Conservation (phyloP, 2,329 filamentous ascomycete genomes). For the Cytospora schulzeri region DNA sequence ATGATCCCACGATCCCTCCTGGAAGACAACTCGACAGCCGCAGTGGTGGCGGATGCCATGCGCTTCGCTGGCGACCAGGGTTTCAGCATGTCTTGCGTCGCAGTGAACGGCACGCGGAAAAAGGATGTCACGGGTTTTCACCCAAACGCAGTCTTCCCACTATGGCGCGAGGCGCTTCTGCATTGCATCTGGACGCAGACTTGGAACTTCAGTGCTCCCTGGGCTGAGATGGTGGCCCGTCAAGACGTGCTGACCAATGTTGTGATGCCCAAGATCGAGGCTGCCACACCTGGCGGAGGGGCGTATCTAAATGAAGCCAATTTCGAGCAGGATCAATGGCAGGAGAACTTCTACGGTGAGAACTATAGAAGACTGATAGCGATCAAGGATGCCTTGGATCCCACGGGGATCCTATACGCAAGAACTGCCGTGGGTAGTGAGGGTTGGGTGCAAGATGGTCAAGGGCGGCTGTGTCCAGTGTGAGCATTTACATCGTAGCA, state of each 20-base stretch:
- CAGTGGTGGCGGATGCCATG: slow-evolving; percentile 29
- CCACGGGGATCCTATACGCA: slow-evolving; percentile 50
- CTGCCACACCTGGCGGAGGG: slow-evolving; percentile 35
- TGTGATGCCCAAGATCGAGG: not conserved
- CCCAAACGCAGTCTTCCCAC: not conserved
- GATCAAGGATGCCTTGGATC: slow-evolving; percentile 54
- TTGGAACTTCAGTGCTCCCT: not conserved
- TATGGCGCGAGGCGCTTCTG: not conserved
- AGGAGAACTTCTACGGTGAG: slow-evolving; percentile 48
- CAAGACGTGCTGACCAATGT: not conserved
- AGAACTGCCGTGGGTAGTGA: slow-evolving; percentile 53
- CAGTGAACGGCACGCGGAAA: slow-evolving; percentile 24
- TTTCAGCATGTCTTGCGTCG: slow-evolving; percentile 38
- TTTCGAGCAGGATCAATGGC: slow-evolving; percentile 47
- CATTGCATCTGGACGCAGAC: not conserved
- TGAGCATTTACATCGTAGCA: too few relatives aligned
- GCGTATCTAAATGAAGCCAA: slow-evolving; percentile 56
- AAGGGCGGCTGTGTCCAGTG: too few relatives aligned
- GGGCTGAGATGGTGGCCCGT: not conserved
- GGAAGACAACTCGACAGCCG: slow-evolving; percentile 32
- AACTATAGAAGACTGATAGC: slow-evolving; percentile 45
- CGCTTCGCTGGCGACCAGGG: slow-evolving; percentile 39
- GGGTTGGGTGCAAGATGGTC: slow-evolving; percentile 49
- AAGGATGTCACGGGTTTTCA: slow-evolving; percentile 24
- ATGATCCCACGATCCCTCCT: slow-evolving; percentile 44